Evolutionary conservation across 768 basidiomycete species (phyloP).

Genomic region (Auricularia auricula-judae): DNA sequence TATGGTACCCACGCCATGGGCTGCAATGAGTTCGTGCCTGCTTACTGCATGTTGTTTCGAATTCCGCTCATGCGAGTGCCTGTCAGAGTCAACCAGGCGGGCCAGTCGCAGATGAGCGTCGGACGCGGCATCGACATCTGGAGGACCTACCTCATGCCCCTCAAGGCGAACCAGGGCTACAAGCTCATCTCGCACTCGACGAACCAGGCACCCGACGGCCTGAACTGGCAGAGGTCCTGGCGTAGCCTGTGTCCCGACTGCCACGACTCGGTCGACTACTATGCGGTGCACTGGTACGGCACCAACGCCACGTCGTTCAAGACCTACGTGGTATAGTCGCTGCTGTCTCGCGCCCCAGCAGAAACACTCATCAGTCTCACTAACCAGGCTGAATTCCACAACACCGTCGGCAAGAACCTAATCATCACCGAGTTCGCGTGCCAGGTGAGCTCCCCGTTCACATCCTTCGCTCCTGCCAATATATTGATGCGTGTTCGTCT

Average conservation of each 20-base stretch:
- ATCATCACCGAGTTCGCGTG: conserved; percentile 67
- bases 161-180: conserved; percentile 41
- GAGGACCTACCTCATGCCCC: conserved; percentile 49
- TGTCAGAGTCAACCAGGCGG: conserved; percentile 40
- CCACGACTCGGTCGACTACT: conserved; percentile 8
- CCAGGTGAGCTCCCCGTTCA: conserved; percentile 23
- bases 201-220: conserved; percentile 48
- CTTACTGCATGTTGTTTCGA: too few relatives aligned
- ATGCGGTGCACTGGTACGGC: conserved; percentile 65
- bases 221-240: conserved; percentile 56
- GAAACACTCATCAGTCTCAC: not conserved
- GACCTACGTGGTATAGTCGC: conserved; percentile 25
- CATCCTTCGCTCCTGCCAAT: too few relatives aligned
- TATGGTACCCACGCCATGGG: not conserved
- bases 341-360: not conserved
- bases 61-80: not conserved
- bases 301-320: conserved; percentile 36
- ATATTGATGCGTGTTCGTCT: too few relatives aligned
- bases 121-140: conserved; percentile 41
- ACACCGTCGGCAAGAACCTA: conserved; percentile 31
- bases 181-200: conserved; percentile 54
- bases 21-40: not conserved
- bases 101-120: conserved; percentile 53
- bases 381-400: conserved; percentile 24
- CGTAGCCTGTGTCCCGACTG: conserved; percentile 31